Evolutionary conservation across 2,329 filamentous ascomycete genomes (phyloP).

Genomic region (Beauveria australis): DNA sequence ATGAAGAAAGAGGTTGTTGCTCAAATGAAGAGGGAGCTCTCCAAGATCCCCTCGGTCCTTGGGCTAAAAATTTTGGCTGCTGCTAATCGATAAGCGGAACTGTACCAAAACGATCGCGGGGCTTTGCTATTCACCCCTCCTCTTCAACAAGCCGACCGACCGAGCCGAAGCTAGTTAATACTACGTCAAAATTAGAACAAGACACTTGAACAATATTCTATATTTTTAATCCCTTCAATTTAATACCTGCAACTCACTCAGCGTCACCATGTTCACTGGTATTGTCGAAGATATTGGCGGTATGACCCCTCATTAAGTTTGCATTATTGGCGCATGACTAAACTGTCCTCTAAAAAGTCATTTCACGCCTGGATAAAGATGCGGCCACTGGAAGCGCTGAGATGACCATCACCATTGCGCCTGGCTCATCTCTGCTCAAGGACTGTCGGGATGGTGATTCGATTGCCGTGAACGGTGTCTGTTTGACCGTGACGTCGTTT

Average conservation of each 20-base stretch:
- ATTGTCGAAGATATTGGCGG: slow-evolving; percentile 90
- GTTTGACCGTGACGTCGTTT: slow-evolving; percentile 72
- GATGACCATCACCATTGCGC: slow-evolving; percentile 68
- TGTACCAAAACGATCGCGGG: not conserved
- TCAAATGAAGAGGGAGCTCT: not conserved
- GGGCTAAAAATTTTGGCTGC: slow-evolving; percentile 10
- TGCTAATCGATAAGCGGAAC: slow-evolving; percentile 10
- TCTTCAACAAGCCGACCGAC: not conserved
- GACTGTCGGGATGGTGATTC: slow-evolving; percentile 87
- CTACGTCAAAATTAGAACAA: not conserved
- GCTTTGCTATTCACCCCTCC: not conserved
- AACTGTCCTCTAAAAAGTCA: slow-evolving; percentile 45
- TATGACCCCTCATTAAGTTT: slow-evolving; percentile 35
- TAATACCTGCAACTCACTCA: not conserved
- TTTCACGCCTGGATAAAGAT: slow-evolving; percentile 71
- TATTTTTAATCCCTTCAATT: not conserved
- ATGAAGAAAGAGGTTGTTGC: not conserved
- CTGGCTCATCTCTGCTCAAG: slow-evolving; percentile 62
- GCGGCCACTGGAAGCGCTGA: slow-evolving; percentile 84
- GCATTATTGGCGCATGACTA: slow-evolving; percentile 22
- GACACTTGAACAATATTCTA: not conserved
- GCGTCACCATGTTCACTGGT: slow-evolving; percentile 77
- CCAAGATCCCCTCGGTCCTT: slow-evolving; percentile 1
- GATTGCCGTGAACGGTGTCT: slow-evolving; percentile 92
- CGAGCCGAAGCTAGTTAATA: not conserved